Evolutionary conservation across 129 eudicot species (phyloP).

Genomic region (Helichrysum umbraculigerum): DNA sequence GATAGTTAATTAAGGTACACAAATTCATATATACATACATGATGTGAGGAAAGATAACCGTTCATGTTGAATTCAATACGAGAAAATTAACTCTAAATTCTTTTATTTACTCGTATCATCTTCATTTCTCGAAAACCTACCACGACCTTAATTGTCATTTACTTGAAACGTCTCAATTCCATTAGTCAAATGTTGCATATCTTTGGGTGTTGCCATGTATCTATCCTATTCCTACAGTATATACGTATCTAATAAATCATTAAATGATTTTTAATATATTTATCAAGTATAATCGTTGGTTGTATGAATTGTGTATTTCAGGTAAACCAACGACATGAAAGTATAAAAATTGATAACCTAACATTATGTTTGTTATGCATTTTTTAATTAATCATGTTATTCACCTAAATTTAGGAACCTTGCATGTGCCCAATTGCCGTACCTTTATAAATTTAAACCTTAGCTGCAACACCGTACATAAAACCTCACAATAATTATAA

Average conservation of each 20-base stretch:
- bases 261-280: no score
- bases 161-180: no score
- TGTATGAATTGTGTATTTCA: constrained; percentile 3
- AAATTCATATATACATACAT: no score
- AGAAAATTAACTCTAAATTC: no score
- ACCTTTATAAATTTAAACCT: no score
- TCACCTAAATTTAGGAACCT: constrained; percentile 32
- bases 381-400: constrained; percentile 23
- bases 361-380: constrained; percentile 9
- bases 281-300: not conserved
- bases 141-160: no score
- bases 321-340: not conserved
- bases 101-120: no score
- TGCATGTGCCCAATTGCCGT: constrained; percentile 35
- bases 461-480: not conserved
- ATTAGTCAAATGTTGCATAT: no score
- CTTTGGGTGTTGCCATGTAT: not conserved
- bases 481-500: not conserved
- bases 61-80: no score
- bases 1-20: no score
- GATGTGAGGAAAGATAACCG: no score
- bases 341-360: constrained; percentile 15
- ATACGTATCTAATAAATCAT: not conserved
- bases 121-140: no score
- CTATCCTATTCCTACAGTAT: not conserved